Conservation (phyloP, 1,284 basidiomycete genomes). For the Ceratobasidium sp. region DNA sequence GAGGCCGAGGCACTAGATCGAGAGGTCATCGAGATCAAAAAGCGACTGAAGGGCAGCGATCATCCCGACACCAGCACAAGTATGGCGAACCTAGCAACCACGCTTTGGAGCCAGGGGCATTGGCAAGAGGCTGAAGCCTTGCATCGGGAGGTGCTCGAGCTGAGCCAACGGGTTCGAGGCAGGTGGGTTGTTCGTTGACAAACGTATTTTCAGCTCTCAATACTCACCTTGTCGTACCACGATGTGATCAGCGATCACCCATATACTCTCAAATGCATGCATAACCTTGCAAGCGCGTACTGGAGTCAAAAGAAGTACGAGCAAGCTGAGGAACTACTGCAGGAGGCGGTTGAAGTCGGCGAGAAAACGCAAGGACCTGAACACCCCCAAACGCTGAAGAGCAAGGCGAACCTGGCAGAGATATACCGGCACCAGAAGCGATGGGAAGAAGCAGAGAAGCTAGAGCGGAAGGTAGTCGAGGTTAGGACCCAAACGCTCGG, state of each 20-base stretch:
- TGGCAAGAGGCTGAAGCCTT: not conserved
- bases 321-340: constrained; percentile 7
- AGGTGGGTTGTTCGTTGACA: not conserved
- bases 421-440: constrained; percentile 19
- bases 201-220: no score
- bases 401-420: constrained; percentile 2
- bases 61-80: constrained; percentile 3
- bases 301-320: not conserved
- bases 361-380: not conserved
- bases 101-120: constrained; percentile 2
- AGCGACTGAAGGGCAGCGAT: not conserved
- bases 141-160: constrained; percentile 5
- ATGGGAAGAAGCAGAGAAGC: constrained; percentile 5
- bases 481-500: not conserved
- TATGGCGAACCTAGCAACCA: constrained; percentile 4
- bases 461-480: constrained; percentile 1
- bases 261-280: not conserved
- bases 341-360: constrained; percentile 7
- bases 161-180: not conserved
- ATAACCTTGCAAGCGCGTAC: constrained; percentile 13
- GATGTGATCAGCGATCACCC: constrained; percentile 16
- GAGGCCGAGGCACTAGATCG: constrained; percentile 2
- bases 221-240: no score
- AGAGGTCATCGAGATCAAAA: not conserved
- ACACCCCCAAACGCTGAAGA: constrained; percentile 4